Conservation (phyloP, 2,329 filamentous ascomycete species). For the Colletotrichum tropicale region DNA sequence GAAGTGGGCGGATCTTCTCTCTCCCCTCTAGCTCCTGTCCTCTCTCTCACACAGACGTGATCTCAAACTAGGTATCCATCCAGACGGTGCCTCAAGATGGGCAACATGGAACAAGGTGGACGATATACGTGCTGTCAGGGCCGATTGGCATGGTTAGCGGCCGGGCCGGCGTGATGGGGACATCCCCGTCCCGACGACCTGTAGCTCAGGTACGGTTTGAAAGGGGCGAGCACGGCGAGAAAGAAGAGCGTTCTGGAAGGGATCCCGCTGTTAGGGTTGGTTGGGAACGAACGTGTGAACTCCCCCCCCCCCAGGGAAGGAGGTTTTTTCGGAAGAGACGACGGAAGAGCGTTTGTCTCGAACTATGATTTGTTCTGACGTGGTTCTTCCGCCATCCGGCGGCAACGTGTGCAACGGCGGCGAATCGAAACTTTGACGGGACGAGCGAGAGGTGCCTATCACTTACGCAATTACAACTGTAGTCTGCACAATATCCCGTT, state of each 20-base stretch:
- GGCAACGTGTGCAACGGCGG: neutral
- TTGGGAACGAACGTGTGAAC: neutral
- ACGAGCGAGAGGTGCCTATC: neutral
- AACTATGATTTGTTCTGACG: neutral
- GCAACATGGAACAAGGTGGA: neutral
- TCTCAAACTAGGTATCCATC: neutral
- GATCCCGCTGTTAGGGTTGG: conserved; percentile 3
- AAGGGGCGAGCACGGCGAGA: neutral
- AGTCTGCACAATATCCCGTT: neutral
- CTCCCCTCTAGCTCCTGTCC: neutral
- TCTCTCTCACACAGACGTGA: neutral
- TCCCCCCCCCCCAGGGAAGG: neutral
- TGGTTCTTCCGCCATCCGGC: neutral
- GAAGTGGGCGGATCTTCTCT: neutral
- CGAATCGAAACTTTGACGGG: neutral
- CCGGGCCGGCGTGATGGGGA: neutral
- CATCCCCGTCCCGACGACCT: neutral
- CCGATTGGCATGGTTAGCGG: neutral
- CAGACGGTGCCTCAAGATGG: neutral
- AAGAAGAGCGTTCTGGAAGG: neutral
- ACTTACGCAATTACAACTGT: neutral
- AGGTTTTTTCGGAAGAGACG: neutral
- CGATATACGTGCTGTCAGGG: neutral
- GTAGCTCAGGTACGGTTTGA: neutral
- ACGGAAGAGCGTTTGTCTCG: neutral